Evolutionary conservation across 2,329 filamentous ascomycete species (phyloP).

Genomic region (Blumeria graminis): DNA sequence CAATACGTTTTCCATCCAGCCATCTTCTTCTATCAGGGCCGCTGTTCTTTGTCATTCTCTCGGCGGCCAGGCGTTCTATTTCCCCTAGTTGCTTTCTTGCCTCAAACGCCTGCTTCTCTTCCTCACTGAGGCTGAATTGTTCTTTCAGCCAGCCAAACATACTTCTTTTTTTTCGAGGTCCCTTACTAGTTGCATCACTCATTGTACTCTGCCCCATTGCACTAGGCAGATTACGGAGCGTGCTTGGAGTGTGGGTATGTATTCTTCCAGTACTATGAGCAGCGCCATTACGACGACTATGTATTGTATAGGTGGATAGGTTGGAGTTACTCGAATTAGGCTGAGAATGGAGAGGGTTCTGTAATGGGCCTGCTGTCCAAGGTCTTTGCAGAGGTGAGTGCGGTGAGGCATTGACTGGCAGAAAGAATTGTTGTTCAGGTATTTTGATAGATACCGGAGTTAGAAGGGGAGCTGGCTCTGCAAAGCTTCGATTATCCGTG

Average conservation of each 20-base stretch:
- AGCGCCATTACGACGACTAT: constrained; percentile 1
- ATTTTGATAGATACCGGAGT: constrained; percentile 17
- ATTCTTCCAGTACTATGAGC: background rate
- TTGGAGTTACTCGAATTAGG: constrained; percentile 26
- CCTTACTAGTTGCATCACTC: constrained; percentile 23
- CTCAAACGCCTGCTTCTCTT: constrained; percentile 35
- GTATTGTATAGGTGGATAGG: constrained; percentile 4
- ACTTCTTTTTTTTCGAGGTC: constrained; percentile 41
- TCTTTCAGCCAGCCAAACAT: constrained; percentile 46
- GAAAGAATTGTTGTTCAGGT: constrained; percentile 30
- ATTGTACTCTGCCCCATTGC: constrained; percentile 24
- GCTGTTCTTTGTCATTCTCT: background rate
- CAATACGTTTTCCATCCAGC: background rate
- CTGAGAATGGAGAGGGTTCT: constrained; percentile 9
- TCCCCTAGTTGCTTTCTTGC: constrained; percentile 19
- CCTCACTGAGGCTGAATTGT: constrained; percentile 39
- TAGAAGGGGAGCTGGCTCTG: constrained; percentile 8
- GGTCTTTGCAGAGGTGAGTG: constrained; percentile 33
- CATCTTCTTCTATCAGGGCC: background rate
- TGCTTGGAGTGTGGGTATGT: constrained; percentile 6
- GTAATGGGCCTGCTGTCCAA: constrained; percentile 13
- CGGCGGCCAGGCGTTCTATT: background rate
- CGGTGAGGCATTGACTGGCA: constrained; percentile 35
- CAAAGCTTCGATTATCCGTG: background rate
- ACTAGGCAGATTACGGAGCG: constrained; percentile 11